Percentiles rank a stretch among this genome's conserved stretches.
Conservation (phyloP, 1,139 yeast genomes). For the Waltiozyma sp. region DNA sequence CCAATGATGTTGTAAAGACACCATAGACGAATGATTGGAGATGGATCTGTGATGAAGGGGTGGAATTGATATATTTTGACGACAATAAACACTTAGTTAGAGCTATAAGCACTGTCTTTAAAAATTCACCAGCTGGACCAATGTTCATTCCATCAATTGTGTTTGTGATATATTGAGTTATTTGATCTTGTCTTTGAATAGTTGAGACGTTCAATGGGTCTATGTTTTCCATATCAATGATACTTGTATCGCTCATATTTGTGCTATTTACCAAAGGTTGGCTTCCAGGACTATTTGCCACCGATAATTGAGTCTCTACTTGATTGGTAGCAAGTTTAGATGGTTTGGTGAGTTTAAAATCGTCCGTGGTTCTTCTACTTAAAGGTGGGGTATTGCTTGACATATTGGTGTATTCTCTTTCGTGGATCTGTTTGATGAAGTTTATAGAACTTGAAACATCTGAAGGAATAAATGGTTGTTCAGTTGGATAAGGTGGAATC, state of each 20-base stretch:
- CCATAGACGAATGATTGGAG: constrained; percentile 16
- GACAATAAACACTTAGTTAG: constrained; percentile 4
- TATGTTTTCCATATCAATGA: constrained; percentile 3
- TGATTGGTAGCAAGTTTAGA: too few species aligned
- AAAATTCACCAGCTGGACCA: constrained; percentile 1
- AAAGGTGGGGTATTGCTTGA: not conserved
- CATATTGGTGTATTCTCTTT: not conserved
- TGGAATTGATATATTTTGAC: constrained; percentile 13
- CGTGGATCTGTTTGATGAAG: not conserved
- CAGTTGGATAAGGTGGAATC: not conserved
- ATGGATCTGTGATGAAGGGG: constrained; percentile 13
- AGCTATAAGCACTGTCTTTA: constrained; percentile 1
- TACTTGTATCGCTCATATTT: constrained; percentile 3
- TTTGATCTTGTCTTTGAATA: not conserved
- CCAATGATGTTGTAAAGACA: constrained; percentile 6
- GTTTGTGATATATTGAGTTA: constrained; percentile 2
- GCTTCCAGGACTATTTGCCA: not conserved
- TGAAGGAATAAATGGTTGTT: not conserved
- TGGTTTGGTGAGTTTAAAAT: not conserved
- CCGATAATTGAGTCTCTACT: not conserved
- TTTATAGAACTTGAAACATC: not conserved
- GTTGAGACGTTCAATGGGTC: not conserved
- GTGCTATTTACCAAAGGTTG: not conserved
- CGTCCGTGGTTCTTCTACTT: constrained; percentile 5
- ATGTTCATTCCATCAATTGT: constrained; percentile 10